Evolutionary conservation across 129 eudicot genomes (phyloP).

Genomic region (Escallonia herrerae): DNA sequence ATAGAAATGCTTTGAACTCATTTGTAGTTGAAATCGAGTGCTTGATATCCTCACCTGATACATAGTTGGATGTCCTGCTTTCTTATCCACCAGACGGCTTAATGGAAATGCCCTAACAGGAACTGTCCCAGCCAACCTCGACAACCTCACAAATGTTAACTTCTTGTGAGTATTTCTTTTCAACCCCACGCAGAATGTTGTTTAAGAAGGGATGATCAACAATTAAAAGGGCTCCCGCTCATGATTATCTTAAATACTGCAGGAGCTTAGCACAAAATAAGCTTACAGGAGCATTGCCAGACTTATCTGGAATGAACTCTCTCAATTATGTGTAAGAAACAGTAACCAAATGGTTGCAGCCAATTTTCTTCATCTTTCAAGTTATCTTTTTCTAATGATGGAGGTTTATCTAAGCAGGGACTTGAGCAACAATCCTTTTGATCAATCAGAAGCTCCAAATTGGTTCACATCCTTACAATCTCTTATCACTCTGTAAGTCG

Average conservation of each 20-base stretch:
- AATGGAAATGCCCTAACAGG: conserved; percentile 32
- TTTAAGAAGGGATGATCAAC: not conserved
- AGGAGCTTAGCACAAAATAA: conserved; percentile 49
- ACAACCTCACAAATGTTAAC: conserved; percentile 28
- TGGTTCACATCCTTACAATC: conserved; percentile 40
- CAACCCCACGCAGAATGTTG: too few species aligned
- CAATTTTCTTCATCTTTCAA: not conserved
- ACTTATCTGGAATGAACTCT: conserved; percentile 29
- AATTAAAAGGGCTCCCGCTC: not conserved
- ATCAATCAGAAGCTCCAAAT: conserved; percentile 21
- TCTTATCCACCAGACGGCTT: conserved; percentile 29
- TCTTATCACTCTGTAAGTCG: conserved; percentile 41
- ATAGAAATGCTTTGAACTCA: too few species aligned
- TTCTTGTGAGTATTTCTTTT: conserved; percentile 26
- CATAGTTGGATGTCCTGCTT: not conserved
- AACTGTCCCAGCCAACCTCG: conserved; percentile 35
- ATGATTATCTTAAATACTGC: not conserved
- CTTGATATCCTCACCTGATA: too few species aligned
- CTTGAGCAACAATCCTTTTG: conserved; percentile 49
- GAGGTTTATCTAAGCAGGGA: conserved; percentile 30
- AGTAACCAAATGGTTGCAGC: not conserved
- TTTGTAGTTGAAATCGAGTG: too few species aligned
- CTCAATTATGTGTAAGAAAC: conserved; percentile 45
- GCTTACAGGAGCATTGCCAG: conserved; percentile 43
- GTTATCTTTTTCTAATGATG: not conserved